These are phyloP conservation scores for Solanum appendiculatum DNA, from an alignment of 257 asterid genomes.

Conservation along the genomic window DNA sequence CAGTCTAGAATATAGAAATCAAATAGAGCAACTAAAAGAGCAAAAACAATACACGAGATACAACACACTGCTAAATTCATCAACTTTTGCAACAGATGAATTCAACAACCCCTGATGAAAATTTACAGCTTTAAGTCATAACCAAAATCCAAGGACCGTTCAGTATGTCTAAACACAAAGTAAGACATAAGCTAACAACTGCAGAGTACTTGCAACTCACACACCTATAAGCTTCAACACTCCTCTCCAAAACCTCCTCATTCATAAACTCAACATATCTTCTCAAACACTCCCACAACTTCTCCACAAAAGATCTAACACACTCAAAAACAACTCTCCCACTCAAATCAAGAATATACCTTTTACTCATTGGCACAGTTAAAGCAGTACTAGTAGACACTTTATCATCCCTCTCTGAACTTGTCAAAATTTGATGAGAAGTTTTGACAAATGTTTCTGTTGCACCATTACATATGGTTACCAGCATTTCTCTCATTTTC, in stretches of 20 bases:
- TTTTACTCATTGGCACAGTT: slow-evolving; percentile 33
- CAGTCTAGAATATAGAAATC: neutral
- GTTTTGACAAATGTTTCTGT: slow-evolving; percentile 52
- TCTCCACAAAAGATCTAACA: slow-evolving; percentile 50
- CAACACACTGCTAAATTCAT: neutral
- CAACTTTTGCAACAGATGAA: neutral
- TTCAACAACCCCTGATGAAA: neutral
- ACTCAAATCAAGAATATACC: slow-evolving; percentile 32
- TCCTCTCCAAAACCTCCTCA: slow-evolving; percentile 37
- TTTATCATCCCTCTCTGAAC: neutral
- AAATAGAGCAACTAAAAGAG: neutral
- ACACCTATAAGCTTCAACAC: slow-evolving; percentile 32
- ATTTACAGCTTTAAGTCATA: neutral
- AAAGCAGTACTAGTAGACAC: slow-evolving; percentile 19
- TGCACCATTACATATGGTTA: slow-evolving; percentile 40
- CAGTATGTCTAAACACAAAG: slow-evolving; percentile 49
- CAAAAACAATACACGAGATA: neutral
- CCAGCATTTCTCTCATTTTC: slow-evolving; percentile 35
- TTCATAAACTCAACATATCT: slow-evolving; percentile 9
- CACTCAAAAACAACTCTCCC: slow-evolving; percentile 46
- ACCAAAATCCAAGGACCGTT: slow-evolving; percentile 71
- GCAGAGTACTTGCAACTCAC: slow-evolving; percentile 33
- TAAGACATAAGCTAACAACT: slow-evolving; percentile 35
- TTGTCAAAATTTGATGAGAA: slow-evolving; percentile 30
- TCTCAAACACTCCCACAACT: slow-evolving; percentile 21